Base-by-base conservation (phyloP, 345 rosid species). In the Boechera stricta region DNA sequence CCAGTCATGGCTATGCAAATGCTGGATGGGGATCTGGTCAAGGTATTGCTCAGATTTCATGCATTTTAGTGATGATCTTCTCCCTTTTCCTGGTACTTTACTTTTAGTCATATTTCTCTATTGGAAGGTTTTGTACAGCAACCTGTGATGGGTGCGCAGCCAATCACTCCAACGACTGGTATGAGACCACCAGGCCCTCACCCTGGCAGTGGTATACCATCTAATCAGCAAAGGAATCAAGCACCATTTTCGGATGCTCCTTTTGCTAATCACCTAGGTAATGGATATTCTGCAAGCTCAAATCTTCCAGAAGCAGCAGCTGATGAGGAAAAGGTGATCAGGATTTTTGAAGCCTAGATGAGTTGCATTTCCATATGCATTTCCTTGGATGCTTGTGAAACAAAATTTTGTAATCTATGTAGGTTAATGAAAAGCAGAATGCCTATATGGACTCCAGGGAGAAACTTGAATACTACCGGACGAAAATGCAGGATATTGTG, bases 401-500 rank as follows among this genome's bases (percentile, higher is more conserved):
- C 32, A 65, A 54, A 9, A 5, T 29, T 48, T 72, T 77, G 52
- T 36, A 45, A 45, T 66, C 55, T 69, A 21, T 78, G 81, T 72
- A 95, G 97, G 88, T 65, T 78, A 90, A 82, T 16, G 87, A 80
- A 78, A 80, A 84, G 74, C 86, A 82, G 76, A 89, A 88, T 71
- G 71, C 79, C 57, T 88, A 90, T 68, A 83, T 92, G 87, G 97
- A 91, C 81, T 95, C 97, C 26, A 91, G 81, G 71, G 97, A 92
- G 86, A 95, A 95, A 86, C 82, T 95, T 79, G 98, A 92, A 79
- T 92, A 86, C 84, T 95, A 91, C 84, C 89, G 98, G 65, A 36
- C 85, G 8, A 95, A 89, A 84, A 95, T 95, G 98, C 99, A 92
- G 84, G 97, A 95, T 45, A 91, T 95, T 85, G 98, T 95, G 84